These are phyloP conservation scores for Andrographis paniculata DNA, from an alignment of 305 asterid species.

Conservation along the genomic window DNA sequence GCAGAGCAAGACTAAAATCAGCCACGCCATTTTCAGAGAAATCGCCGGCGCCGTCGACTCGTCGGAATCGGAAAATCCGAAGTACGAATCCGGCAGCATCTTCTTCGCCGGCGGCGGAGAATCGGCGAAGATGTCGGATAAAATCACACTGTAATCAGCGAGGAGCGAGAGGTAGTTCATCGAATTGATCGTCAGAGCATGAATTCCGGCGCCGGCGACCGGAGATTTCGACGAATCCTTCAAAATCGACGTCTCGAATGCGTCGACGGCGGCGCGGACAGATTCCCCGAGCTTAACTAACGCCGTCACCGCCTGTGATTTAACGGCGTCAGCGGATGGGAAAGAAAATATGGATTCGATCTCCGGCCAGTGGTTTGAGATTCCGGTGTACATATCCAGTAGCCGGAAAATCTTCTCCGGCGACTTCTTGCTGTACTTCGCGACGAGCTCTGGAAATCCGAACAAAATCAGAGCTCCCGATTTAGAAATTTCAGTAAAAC, in stretches of 20 bases:
- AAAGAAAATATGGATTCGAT: constrained; percentile 39
- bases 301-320: constrained; percentile 28
- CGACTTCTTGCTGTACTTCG: constrained; percentile 25
- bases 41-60: constrained; percentile 20
- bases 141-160: constrained; percentile 37
- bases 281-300: constrained; percentile 29
- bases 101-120: constrained; percentile 19
- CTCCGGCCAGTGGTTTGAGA: constrained; percentile 33
- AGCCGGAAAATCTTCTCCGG: constrained; percentile 35
- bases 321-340: constrained; percentile 24
- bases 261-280: constrained; percentile 20
- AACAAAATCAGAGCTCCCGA: constrained; percentile 39
- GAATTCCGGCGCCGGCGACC: constrained; percentile 37
- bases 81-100: constrained; percentile 27
- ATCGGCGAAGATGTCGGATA: constrained; percentile 28
- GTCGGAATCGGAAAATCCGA: constrained; percentile 24
- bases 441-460: constrained; percentile 38
- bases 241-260: constrained; percentile 28
- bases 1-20: constrained; percentile 32
- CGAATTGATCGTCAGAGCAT: constrained; percentile 28
- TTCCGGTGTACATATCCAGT: constrained; percentile 45
- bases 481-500: constrained; percentile 35
- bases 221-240: constrained; percentile 31
- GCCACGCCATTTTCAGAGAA: constrained; percentile 32
- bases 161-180: constrained; percentile 35